Evolutionary conservation across 768 basidiomycete genomes (phyloP), one percentile per base, ranked within the genome.

Genomic region (Rhizopogon rudus): DNA sequence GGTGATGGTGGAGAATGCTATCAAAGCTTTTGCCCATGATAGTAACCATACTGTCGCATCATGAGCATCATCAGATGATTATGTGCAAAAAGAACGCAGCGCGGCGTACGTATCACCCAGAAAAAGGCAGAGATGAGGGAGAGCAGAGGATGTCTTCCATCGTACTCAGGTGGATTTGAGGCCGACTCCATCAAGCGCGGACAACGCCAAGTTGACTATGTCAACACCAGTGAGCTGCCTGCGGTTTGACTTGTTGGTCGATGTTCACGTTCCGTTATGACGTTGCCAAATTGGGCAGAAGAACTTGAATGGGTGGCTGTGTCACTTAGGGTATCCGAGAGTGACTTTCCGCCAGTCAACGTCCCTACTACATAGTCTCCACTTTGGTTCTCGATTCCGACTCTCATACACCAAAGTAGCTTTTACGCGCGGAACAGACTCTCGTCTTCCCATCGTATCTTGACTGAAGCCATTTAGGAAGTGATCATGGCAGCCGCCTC

Each of bases 1-100:
- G 8, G 88, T 87, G 54, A 98, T 88, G 2, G 95, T 95, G 12
- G 78, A 79, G 63, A 96, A 90, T 1, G 86, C 82, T 52, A 93
- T 78, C 48, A 93, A 71, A 14, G 81, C 73, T 67, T 84, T 88
- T 17, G 77, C 76, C 85, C 90, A 92, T 48, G 89, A 88, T 41
- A 93, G 72, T 22, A 90, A 69, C 88, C 90, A 93, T 59, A 91
- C 91, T 93, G 55, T 10, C 53, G 37, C 52, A 43, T 31, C 12
- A 44, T 10, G 40, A 37, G 46, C 52, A 55, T 39, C 52, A 56
- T 52, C n/a, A 54, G 25, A 56, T 40, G 8, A 33, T 49, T 56
- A 50, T 20, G 25, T 25, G 53, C 28, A 6, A 57, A 16, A 33
- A 33, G 49, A 52, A 40, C 45, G 41, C 3, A 10, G 39, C 33